Base-by-base conservation (phyloP, 2,329 filamentous ascomycete genomes). In the Aschersonia sp. region DNA sequence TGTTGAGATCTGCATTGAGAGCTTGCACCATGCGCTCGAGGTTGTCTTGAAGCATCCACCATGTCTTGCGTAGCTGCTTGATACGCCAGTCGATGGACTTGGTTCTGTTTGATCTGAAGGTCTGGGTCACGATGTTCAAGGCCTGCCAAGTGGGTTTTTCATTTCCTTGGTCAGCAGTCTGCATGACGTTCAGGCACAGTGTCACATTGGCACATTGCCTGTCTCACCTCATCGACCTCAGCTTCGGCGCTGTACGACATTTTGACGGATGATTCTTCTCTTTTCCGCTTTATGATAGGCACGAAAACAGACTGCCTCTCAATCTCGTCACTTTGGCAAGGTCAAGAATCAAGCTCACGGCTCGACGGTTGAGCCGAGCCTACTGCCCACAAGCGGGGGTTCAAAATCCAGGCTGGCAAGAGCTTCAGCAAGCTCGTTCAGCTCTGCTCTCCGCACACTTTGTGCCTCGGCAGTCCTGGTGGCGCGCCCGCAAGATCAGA, bases 21-120 rank as follows among this genome's bases (percentile, higher is more conserved):
- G 60, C 63, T 3, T 62, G 55, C 5, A 55, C 39, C 22, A 68
- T 58, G 30, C 53, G 52, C 6, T 58, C 49, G 44, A 63, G 55
- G 47, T 68, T 67, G 47, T 68, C 65, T 35, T 64, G 59, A 14
- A 69, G 43, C 55, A 69, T 58, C 64, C 64, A 66, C 60, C 60
- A 70, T 2, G 64, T 46, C 52, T 67, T 62, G 48, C 65, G 65
- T 5, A 69, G 57, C 52, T 69, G 67, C 56, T 59, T 62, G 49
- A 63, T 64, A n/a, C 65, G 58, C 63, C 64, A 69, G 46, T 57
- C 56, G 4, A 67, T 51, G 5, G 54, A 51, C 37, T 67, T 66
- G 30, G 66, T 69, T 22, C 53, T 58, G 14, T 53, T 47, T 1
- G 52, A 46, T 4, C 39, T 35, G 44, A 51, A 51, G 37, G 49